phyloP scores from a whole-genome alignment of 2,329 filamentous ascomycete species.

The Clarireedia homoeocarpa region DNA sequence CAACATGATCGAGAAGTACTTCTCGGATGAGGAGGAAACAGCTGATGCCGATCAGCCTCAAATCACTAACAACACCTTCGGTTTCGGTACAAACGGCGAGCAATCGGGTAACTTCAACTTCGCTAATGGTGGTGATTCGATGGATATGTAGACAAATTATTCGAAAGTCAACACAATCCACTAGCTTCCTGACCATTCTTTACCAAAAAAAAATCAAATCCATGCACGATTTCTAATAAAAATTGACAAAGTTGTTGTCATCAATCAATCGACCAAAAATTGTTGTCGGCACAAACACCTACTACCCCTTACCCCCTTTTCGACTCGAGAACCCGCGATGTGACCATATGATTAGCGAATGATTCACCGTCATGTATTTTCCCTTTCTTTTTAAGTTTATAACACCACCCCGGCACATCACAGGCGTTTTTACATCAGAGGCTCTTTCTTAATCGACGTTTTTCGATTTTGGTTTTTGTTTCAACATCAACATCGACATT shows the following conservation, averaged over 20 bases:
- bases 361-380: conserved; percentile 33
- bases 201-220: conserved; percentile 1
- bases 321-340: conserved; percentile 19
- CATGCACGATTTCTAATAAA: conserved; percentile 22
- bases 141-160: conserved; percentile 57
- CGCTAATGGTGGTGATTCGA: conserved; percentile 64
- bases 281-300: conserved; percentile 6
- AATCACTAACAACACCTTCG: conserved; percentile 64
- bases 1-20: conserved; percentile 99
- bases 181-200: conserved; percentile 15
- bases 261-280: conserved; percentile 8
- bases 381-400: conserved; percentile 20
- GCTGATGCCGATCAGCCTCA: conserved; percentile 59
- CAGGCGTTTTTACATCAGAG: conserved; percentile 22
- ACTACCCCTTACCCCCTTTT: conserved; percentile 11
- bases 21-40: conserved; percentile 91
- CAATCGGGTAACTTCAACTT: conserved; percentile 92
- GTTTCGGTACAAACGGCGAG: conserved; percentile 66
- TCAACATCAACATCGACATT: conserved; percentile 14
- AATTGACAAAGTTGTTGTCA: conserved; percentile 17
- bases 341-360: conserved; percentile 30
- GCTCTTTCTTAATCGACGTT: neutral
- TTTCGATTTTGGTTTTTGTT: conserved; percentile 9
- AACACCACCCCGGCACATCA: conserved; percentile 26
- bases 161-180: conserved; percentile 11